Evolutionary conservation across 2,329 filamentous ascomycete genomes (phyloP).

Genomic region (Zymoseptoria passerinii): DNA sequence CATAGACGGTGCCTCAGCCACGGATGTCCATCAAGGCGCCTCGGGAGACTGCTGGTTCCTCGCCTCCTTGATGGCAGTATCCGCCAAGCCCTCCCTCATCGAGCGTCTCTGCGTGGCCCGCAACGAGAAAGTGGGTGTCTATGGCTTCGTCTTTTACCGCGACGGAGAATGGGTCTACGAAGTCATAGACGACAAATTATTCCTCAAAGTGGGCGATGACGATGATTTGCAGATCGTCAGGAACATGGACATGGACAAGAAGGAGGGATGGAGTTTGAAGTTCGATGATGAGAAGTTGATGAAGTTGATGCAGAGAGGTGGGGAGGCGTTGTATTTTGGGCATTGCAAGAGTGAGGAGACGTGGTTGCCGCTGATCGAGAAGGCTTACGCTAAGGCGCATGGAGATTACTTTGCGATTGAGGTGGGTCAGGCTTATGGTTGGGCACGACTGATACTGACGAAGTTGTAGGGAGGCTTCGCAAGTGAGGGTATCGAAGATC

Average conservation of each 20-base stretch:
- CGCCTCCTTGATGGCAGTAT: conserved; percentile 68
- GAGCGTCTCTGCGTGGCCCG: conserved; percentile 65
- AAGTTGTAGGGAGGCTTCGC: conserved; percentile 67
- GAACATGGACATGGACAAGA: conserved; percentile 21
- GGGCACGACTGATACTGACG: neutral
- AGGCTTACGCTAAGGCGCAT: conserved; percentile 78
- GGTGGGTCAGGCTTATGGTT: conserved; percentile 42
- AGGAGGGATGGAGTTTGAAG: conserved; percentile 17
- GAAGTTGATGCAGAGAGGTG: conserved; percentile 59
- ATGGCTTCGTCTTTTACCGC: conserved; percentile 76
- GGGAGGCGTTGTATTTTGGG: conserved; percentile 69
- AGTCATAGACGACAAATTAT: conserved; percentile 86
- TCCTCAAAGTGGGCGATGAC: conserved; percentile 72
- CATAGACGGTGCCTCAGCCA: conserved; percentile 62
- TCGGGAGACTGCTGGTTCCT: conserved; percentile 84
- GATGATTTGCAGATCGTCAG: conserved; percentile 52
- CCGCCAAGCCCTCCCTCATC: conserved; percentile 68
- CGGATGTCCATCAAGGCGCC: conserved; percentile 69
- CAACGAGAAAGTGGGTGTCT: conserved; percentile 67
- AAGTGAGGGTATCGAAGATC: conserved; percentile 51
- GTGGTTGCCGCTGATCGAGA: conserved; percentile 72
- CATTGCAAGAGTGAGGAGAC: conserved; percentile 71
- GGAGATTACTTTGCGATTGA: conserved; percentile 69
- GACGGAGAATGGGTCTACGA: conserved; percentile 88
- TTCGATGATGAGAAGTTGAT: conserved; percentile 43